Conservation (phyloP, 2,329 filamentous ascomycete species). For the Trichoderma lentiforme region DNA sequence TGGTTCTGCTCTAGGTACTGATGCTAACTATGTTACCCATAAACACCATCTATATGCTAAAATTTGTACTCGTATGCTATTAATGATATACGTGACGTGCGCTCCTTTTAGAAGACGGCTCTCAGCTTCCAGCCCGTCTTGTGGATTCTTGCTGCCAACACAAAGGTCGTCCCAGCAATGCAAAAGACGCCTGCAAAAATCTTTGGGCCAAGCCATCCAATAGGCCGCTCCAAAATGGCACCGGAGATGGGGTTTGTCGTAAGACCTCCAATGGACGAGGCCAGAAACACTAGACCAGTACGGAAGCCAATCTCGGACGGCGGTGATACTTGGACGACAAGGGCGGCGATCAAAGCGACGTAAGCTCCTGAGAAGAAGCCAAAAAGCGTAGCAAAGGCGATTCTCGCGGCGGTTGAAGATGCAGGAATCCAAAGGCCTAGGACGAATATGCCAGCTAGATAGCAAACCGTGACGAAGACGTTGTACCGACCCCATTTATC, state of each 20-base stretch:
- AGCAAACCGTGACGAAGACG: conserved; percentile 40
- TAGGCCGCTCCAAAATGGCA: conserved; percentile 33
- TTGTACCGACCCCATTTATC: conserved; percentile 31
- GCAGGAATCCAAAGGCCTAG: conserved; percentile 40
- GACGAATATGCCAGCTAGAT: conserved; percentile 33
- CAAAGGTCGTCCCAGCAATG: conserved; percentile 29
- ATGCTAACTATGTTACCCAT: neutral
- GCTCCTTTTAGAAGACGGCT: conserved; percentile 25
- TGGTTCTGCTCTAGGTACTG: neutral
- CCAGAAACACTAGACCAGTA: conserved; percentile 44
- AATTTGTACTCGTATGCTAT: neutral
- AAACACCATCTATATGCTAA: neutral
- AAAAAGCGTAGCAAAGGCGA: conserved; percentile 33
- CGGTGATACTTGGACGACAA: conserved; percentile 49
- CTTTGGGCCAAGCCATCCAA: conserved; percentile 36
- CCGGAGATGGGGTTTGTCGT: conserved; percentile 57
- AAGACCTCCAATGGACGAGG: conserved; percentile 54
- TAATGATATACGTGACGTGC: neutral
- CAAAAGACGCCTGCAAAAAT: conserved; percentile 36
- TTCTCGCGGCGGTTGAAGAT: conserved; percentile 23
- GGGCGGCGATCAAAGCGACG: conserved; percentile 31
- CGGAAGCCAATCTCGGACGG: conserved; percentile 36
- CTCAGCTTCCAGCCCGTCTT: conserved; percentile 27
- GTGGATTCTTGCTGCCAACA: conserved; percentile 26
- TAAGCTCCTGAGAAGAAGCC: conserved; percentile 37